Percentiles rank a stretch among this genome's conserved stretches.
These are phyloP conservation scores for Candida awuae DNA, from an alignment of 805 yeast species.

Conservation along the genomic window DNA sequence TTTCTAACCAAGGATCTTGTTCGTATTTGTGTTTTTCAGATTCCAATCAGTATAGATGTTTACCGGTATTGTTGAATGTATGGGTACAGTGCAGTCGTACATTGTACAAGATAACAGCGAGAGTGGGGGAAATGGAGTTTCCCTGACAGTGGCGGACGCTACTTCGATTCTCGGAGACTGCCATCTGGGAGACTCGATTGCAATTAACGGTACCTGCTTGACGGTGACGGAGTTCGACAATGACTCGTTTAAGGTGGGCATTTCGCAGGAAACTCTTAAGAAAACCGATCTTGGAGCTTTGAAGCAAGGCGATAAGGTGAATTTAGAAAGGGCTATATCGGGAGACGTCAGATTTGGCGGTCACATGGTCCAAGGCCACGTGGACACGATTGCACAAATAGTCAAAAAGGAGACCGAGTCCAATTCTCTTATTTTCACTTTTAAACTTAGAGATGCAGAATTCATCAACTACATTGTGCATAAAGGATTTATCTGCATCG, in stretches of 20 bases:
- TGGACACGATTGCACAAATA: conserved; percentile 78
- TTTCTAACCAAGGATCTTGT: too few relatives aligned
- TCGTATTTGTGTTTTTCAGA: not conserved
- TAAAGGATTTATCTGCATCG: conserved; percentile 89
- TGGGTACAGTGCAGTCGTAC: conserved; percentile 55
- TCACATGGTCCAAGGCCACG: conserved; percentile 96
- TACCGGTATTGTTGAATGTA: conserved; percentile 85
- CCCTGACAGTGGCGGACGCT: conserved; percentile 59
- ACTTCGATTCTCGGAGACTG: conserved; percentile 62
- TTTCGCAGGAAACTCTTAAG: conserved; percentile 86
- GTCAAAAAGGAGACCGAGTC: conserved; percentile 49
- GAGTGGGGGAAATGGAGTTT: conserved; percentile 67
- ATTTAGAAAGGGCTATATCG: conserved; percentile 85
- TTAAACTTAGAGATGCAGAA: conserved; percentile 56
- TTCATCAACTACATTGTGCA: conserved; percentile 75
- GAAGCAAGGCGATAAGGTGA: conserved; percentile 53
- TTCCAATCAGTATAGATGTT: conserved; percentile 59
- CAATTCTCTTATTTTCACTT: conserved; percentile 70
- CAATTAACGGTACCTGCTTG: conserved; percentile 82
- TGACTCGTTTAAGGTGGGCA: conserved; percentile 72
- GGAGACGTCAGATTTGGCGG: conserved; percentile 86
- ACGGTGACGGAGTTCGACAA: conserved; percentile 77
- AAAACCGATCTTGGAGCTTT: conserved; percentile 69
- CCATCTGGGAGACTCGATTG: conserved; percentile 89
- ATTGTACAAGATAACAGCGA: conserved; percentile 37